A percentile compares a stretch with the other conserved stretches of the same genome.
Evolutionary conservation across 345 rosid genomes (phyloP).

Genomic region (Cochlearia excelsa): DNA sequence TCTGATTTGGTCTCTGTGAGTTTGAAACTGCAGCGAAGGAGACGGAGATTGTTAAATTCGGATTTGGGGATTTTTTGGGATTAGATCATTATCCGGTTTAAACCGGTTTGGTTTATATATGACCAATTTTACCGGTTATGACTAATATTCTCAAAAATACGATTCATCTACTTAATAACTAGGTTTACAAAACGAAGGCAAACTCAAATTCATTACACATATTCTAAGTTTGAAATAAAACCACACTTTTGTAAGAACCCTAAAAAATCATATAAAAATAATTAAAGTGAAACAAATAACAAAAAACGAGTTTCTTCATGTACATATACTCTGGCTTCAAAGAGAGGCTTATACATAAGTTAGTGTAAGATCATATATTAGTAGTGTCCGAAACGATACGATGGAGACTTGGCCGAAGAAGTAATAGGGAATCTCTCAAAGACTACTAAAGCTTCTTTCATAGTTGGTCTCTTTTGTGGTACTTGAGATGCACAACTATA

Average conservation of each 20-base stretch:
- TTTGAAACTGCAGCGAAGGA: slow-evolving; percentile 25
- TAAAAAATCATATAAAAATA: neutral
- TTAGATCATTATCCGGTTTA: too few species aligned
- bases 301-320: slow-evolving; percentile 18
- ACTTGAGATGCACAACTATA: slow-evolving; percentile 76
- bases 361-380: slow-evolving; percentile 14
- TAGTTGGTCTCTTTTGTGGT: slow-evolving; percentile 86
- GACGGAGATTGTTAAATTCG: slow-evolving; percentile 29
- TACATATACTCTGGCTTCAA: slow-evolving; percentile 26
- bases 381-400: slow-evolving; percentile 32
- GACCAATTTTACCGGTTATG: too few species aligned
- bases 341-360: slow-evolving; percentile 22
- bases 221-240: too few species aligned
- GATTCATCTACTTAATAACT: too few species aligned
- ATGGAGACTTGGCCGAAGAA: slow-evolving; percentile 36
- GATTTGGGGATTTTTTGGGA: slow-evolving; percentile 7
- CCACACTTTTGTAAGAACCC: too few species aligned
- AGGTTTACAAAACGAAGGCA: too few species aligned
- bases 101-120: too few species aligned
- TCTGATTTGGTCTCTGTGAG: neutral
- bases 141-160: too few species aligned
- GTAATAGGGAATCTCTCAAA: slow-evolving; percentile 60
- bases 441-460: slow-evolving; percentile 72
- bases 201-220: too few species aligned
- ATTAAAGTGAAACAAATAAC: slow-evolving; percentile 4